Evolutionary conservation across 2,329 filamentous ascomycete species (phyloP), one percentile per base, ranked within the genome.

Genomic region (Botrytis hyacinthi): DNA sequence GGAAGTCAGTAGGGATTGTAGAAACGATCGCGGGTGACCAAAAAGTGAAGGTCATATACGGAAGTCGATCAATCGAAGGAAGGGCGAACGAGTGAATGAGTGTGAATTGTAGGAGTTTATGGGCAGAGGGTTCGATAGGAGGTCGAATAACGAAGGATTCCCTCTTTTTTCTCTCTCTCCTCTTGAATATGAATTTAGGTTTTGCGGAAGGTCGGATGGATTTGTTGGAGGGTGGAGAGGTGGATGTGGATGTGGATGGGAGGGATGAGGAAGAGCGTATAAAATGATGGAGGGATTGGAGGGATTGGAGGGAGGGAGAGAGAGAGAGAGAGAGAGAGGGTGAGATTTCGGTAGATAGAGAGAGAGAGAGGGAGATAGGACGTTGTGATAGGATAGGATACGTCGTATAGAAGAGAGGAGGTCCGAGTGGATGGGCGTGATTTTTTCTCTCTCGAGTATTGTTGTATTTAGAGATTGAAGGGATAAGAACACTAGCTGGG

Each of bases 1-100:
- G 60, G 18, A 51, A 73, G 51, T 70, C n/a, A 37, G 70, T 71
- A 71, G 61, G 48, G 61, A 42, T 72, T 67, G 42, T 46, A 67
- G 32, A 42, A 29, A 46, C 54, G 60, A 16, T 35, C 42, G 67
- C 35, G 54, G 54, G 37, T 22, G 35, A 67, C 18, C 8, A n/a
- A 60, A 70, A 44, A 51, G 40, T 26, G n/a, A 67, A 46, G 37
- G 71, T 42, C 65, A 35, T 51, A 32, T 42, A 22, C 18, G 44
- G n/a, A 51, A 70, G 35, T 4, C 51, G 51, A 57, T 57, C 29
- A 29, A n/a, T 35, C 12, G 48, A 20, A 14, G 22, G 37, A 29
- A 37, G 68, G 29, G 20, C 32, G 60, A 69, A n/a, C 18, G 63
- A 61, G 29, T 48, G 71, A 51, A 32, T 26, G 61, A 9, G 32